A percentile compares a stretch with the other conserved stretches of the same genome.
Evolutionary conservation across 306 rosid species (phyloP).

Genomic region (Corylus avellana): DNA sequence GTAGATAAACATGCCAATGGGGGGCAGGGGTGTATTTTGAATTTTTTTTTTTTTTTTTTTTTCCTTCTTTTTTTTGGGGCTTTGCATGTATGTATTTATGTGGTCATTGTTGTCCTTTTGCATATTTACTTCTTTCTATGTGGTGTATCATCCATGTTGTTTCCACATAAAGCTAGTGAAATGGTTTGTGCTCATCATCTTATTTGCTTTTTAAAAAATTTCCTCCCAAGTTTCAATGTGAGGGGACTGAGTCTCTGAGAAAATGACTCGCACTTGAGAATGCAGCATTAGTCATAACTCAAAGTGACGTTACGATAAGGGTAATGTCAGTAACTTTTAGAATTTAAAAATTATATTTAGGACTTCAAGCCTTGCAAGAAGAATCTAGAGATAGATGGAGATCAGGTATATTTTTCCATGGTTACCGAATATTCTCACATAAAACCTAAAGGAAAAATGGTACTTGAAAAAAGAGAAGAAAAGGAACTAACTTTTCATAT

Average conservation of each 20-base stretch:
- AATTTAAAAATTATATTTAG: no score
- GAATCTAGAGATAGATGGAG: not conserved
- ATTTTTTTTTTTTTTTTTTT: conserved; percentile 11
- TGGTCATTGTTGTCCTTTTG: conserved; percentile 28
- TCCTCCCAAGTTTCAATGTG: not conserved
- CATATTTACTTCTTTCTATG: conserved; percentile 19
- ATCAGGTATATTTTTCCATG: not conserved
- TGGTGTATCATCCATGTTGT: conserved; percentile 21
- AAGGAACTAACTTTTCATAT: not conserved
- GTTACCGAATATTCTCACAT: not conserved
- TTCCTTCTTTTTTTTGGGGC: not conserved
- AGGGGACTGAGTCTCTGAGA: no score
- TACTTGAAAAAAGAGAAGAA: no score
- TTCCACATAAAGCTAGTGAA: conserved; percentile 15
- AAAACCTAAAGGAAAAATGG: not conserved
- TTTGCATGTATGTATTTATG: conserved; percentile 36
- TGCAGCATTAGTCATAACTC: no score
- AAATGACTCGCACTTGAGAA: no score
- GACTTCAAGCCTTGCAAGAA: not conserved
- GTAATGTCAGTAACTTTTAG: no score
- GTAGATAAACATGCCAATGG: conserved; percentile 55
- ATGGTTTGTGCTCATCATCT: conserved; percentile 11
- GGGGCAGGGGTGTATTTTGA: conserved; percentile 48
- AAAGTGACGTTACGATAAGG: no score
- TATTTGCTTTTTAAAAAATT: not conserved